phyloP scores from a whole-genome alignment of 306 rosid genomes.

The Dalbergia oliveri region DNA sequence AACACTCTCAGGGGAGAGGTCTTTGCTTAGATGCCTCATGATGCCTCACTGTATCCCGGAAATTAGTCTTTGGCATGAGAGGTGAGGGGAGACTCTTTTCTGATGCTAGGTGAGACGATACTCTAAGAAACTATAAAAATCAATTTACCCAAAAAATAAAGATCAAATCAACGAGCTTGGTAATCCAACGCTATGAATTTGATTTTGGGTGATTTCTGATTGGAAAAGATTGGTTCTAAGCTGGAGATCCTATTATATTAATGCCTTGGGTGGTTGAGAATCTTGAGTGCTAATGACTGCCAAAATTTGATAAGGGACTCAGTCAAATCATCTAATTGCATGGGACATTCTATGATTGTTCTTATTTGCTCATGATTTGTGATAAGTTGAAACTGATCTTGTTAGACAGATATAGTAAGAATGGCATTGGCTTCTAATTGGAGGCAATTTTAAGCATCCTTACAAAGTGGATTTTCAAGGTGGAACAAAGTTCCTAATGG shows the following conservation, averaged over 20 bases:
- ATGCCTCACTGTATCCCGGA: too few species aligned
- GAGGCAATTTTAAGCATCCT: conserved; percentile 29
- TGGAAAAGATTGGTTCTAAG: conserved; percentile 29
- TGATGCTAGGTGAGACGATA: too few species aligned
- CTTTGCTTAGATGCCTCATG: too few species aligned
- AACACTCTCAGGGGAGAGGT: too few species aligned
- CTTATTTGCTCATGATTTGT: conserved; percentile 24
- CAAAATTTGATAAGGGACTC: conserved; percentile 29
- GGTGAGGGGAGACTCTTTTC: too few species aligned
- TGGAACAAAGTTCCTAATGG: conserved; percentile 33
- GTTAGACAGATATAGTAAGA: conserved; percentile 38
- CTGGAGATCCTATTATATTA: not conserved
- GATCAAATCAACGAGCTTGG: conserved; percentile 9
- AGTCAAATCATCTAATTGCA: conserved; percentile 34
- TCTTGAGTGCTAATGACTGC: conserved; percentile 9
- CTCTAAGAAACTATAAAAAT: too few species aligned
- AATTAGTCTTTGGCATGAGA: too few species aligned
- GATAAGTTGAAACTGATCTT: conserved; percentile 37
- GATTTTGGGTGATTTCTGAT: not conserved
- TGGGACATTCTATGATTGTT: conserved; percentile 3
- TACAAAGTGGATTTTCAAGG: conserved; percentile 18
- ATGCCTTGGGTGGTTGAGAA: conserved; percentile 23
- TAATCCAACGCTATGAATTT: not conserved
- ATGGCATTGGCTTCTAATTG: conserved; percentile 21
- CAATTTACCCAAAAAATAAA: too few species aligned